Evolutionary conservation across 257 asterid species (phyloP), one percentile per base, ranked within the genome.

Genomic region (Apocynum venetum): DNA sequence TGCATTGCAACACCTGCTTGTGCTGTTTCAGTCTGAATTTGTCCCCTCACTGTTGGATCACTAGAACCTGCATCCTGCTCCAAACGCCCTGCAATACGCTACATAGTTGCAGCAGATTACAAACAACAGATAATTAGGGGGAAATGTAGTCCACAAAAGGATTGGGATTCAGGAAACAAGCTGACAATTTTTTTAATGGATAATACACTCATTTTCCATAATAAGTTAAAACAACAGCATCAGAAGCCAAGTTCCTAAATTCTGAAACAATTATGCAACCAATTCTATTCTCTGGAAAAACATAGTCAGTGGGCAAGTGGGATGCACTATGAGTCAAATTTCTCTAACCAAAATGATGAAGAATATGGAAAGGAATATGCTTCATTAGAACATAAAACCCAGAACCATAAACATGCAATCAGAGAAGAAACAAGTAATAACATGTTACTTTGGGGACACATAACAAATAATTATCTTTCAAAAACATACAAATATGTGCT

Each of bases 1-100:
- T 91, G 99, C 98, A 93, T 88, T 74, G 92, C 91, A 82, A 89
- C 82, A 80, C 99, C 99, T 38, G 89, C 80, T 79, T 86, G 91
- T 68, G 77, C 79, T 59, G 96, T 81, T 74, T 88, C 97, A 76
- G 86, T 76, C 87, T 89, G 97, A 53, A 96, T 80, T 69, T 93
- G 92, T 78, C 86, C 95, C 86, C 99, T 86, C 25, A 86, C 81
- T 38, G 90, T 78, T 77, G 88, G 85, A 83, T 93, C 98, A 82
- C 77, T 82, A 60, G 96, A 91, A 48, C 79, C 86, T 53, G 89
- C 93, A 73, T 88, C 97, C 83, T 83, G 92, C 85, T 85, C 90
- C 82, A 96, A 81, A 68, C 89, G 92, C 12, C 85, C 92, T 85
- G 97, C 93, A 83, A 89, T 82, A 20, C 63, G 92, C 99, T 93